Conservation (phyloP, 2,329 filamentous ascomycete genomes). For the Ophiocordyceps robertsii region DNA sequence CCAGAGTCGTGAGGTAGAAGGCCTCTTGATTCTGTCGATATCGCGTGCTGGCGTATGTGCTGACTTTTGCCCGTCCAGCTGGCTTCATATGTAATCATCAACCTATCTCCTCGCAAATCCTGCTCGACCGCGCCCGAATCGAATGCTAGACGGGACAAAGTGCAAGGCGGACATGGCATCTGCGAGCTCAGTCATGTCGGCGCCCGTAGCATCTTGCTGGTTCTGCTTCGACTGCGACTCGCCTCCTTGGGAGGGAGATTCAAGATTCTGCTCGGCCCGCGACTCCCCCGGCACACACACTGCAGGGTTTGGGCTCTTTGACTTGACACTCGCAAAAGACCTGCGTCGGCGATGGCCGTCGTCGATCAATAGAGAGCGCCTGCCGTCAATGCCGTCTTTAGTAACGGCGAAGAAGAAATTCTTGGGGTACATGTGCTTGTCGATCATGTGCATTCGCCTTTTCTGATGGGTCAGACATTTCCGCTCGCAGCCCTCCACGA, state of each 20-base stretch:
- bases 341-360: constrained; percentile 32
- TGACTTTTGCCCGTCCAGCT: constrained; percentile 7
- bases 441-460: constrained; percentile 74
- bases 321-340: constrained; percentile 26
- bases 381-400: constrained; percentile 77
- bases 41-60: neutral
- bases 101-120: constrained; percentile 37
- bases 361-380: constrained; percentile 64
- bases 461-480: constrained; percentile 76
- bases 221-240: constrained; percentile 5
- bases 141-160: constrained; percentile 55
- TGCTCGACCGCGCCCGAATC: constrained; percentile 45
- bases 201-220: constrained; percentile 20
- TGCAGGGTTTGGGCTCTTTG: constrained; percentile 18
- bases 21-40: neutral
- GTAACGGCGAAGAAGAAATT: constrained; percentile 83
- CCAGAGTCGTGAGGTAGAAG: no score
- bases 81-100: constrained; percentile 4
- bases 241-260: constrained; percentile 5
- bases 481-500: constrained; percentile 76
- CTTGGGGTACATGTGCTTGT: constrained; percentile 85
- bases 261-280: constrained; percentile 5
- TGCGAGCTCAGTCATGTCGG: constrained; percentile 49
- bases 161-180: constrained; percentile 58
- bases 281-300: constrained; percentile 17